These are phyloP conservation scores for Oenanthe sinensis DNA, from an alignment of 129 eudicot species.

Conservation along the genomic window DNA sequence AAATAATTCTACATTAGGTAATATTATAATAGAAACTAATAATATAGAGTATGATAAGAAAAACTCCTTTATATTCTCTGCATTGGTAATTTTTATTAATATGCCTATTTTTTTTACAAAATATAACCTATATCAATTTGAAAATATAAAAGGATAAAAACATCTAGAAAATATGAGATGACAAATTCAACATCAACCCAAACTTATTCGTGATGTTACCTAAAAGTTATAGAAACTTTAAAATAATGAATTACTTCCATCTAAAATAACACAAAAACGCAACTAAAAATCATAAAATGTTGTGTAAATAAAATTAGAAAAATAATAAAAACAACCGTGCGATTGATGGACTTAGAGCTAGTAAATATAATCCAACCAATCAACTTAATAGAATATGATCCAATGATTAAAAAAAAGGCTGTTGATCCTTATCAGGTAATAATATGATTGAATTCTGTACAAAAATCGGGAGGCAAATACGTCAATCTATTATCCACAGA, in stretches of 20 bases:
- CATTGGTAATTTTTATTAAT: too few relatives aligned
- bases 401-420: not conserved
- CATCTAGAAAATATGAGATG: too few relatives aligned
- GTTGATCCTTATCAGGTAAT: not conserved
- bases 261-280: too few relatives aligned
- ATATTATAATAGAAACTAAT: too few relatives aligned
- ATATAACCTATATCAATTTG: not conserved
- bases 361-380: too few relatives aligned
- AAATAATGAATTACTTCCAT: not conserved
- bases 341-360: not conserved
- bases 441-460: not conserved
- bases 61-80: not conserved
- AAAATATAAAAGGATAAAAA: not conserved
- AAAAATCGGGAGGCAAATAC: not conserved
- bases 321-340: not conserved
- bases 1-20: not conserved
- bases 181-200: not conserved
- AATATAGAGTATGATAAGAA: not conserved
- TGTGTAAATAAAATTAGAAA: not conserved
- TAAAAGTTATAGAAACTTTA: too few relatives aligned
- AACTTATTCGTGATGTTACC: not conserved
- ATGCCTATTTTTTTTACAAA: too few relatives aligned
- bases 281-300: not conserved
- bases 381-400: too few relatives aligned
- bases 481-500: not conserved